Base-by-base conservation (phyloP, 2,329 filamentous ascomycete species). In the Orbilia javanica region DNA sequence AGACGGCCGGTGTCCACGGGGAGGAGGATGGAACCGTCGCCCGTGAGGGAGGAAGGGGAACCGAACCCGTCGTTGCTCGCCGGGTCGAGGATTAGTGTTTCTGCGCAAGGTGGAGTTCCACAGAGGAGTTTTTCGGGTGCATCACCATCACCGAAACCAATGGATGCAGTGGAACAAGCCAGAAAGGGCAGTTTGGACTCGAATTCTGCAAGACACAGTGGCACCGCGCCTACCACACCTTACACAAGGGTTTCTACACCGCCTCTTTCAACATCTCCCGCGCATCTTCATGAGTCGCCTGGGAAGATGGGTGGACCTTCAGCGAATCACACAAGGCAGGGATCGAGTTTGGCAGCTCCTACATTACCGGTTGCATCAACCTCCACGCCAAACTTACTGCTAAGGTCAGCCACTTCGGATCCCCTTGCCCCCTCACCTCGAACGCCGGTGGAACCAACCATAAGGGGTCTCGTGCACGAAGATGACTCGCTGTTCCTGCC, bases 111-210 rank as follows among this genome's bases (percentile, higher is more conserved):
- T 42, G 52, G 66, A 11, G 20, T 78, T 6, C 74, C 74, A 22
- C 74, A 78, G 42, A 18, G 74, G 22, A 78, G 74, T 29, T 78
- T 78, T 48, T 78, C 74, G 8, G 74, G 74, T 5, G 52, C 67
- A 10, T 67, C 74, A 6, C 74, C 74, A 15, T 62, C 48, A 8
- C 74, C 67, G 20, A 78, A 78, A 60, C 74, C 74, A 22, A 78
- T 78, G 74, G 74, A 78, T 64, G 74, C 74, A 8, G 74, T 72
- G 15, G 74, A 78, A 50, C 74, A 78, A 31, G 74, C 74, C 10
- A 64, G 74, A 52, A 78, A 78, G 34, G 74, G 74, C 3, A 78
- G 74, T 25, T 57, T 78, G 34, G 74, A 78, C 46, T 78, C 74
- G 18, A 78, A 78, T 67, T 44, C 74, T 25, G 67, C 74, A 8